phyloP scores from a whole-genome alignment of 1,284 basidiomycete species.

The Cryptococcus floricola region DNA sequence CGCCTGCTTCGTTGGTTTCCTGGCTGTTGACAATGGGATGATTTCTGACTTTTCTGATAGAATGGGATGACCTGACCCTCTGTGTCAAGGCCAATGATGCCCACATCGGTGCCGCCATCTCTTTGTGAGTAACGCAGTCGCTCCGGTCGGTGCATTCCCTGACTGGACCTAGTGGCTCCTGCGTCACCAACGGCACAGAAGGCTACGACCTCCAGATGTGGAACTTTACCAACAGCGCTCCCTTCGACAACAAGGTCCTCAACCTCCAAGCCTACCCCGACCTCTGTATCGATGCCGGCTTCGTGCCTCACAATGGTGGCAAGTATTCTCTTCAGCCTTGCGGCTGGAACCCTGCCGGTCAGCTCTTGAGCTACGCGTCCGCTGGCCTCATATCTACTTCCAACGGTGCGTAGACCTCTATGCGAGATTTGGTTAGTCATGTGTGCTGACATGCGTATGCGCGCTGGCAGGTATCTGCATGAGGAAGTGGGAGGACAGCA shows the following conservation, averaged over 20 bases:
- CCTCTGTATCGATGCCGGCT: constrained; percentile 3
- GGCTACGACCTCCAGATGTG: constrained; percentile 2
- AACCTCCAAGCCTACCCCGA: background rate
- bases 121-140: background rate
- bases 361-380: background rate
- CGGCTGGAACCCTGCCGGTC: background rate
- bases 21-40: too few species aligned
- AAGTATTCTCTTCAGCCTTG: background rate
- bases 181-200: background rate
- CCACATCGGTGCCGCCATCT: background rate
- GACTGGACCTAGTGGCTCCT: background rate
- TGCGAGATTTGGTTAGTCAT: too few species aligned
- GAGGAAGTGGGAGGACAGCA: too few species aligned
- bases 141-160: background rate
- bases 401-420: too few species aligned
- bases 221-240: constrained; percentile 3
- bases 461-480: too few species aligned
- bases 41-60: too few species aligned
- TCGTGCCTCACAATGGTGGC: background rate
- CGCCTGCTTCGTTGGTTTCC: too few species aligned
- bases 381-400: too few species aligned
- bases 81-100: background rate
- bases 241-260: background rate
- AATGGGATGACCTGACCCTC: too few species aligned
- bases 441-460: too few species aligned